Base-by-base conservation (phyloP, 257 asterid genomes). In the Paraleonurus japonicus region DNA sequence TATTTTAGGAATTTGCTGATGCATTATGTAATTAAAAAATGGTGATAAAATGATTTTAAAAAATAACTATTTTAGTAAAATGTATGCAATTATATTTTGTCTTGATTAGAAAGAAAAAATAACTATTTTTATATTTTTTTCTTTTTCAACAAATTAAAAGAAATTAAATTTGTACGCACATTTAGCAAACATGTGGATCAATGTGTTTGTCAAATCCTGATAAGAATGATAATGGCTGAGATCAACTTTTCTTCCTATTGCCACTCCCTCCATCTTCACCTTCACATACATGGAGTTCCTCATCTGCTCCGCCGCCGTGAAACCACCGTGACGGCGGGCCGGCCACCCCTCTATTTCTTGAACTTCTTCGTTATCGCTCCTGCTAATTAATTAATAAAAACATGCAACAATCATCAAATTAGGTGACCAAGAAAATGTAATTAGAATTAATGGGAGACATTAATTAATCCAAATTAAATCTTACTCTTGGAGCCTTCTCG, bases 231-330 rank as follows among this genome's bases (percentile, higher is more conserved):
- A 77, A 15, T 65, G 80, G 35, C 79, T 76, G 30, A 83, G 70
- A 71, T 85, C 85, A 30, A 85, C 61, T 61, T 85, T 83, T 63
- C 90, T 81, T 47, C 90, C 90, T 9, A 83, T 79, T 13, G 76
- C 79, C 35, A 85, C 82, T 4, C 88, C 90, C 63, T 81, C 86
- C 90, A 85, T 85, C 86, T 79, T 85, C 82, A 85, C 90, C 81
- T 83, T 85, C 71, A 83, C 88, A 50, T 64, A 84, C 80, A 45
- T 64, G 23, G 82, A 35, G 12, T 35, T 35, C 43, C 43, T 8
- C 43, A 7, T 26, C 28, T 53, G 47, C 33, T 19, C 65, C 15
- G 37, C 60, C 30, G 65, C 39, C 30, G 26, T 41, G 60, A 63
- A 39, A 71, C 76, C 69, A 16, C 75, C 75, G 5, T 55, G 55